These are phyloP conservation scores for Macrophomina pseudophaseolina DNA, from an alignment of 2,329 filamentous ascomycete species.

Conservation along the genomic window DNA sequence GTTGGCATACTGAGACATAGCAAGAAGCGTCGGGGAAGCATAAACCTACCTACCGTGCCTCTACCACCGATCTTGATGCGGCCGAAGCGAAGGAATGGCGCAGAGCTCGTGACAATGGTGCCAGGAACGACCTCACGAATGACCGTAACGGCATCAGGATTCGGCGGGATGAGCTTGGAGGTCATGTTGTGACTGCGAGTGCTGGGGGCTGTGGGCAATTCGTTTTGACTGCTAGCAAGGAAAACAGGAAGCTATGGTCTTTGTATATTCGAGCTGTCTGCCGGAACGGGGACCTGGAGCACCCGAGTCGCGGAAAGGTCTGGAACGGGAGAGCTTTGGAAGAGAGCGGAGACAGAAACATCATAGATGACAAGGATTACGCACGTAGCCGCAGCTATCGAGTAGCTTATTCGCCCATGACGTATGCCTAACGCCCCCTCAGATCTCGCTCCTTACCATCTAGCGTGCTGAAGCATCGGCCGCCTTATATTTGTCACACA, in stretches of 20 bases:
- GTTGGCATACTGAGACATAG: constrained; percentile 27
- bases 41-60: constrained; percentile 74
- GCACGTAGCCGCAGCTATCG: constrained; percentile 5
- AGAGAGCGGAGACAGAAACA: constrained; percentile 1
- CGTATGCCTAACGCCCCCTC: not conserved
- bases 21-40: constrained; percentile 32
- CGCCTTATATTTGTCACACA: not conserved
- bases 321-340: constrained; percentile 16
- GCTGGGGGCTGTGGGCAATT: not conserved
- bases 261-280: not conserved
- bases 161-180: constrained; percentile 53
- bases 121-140: constrained; percentile 83
- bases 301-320: not conserved
- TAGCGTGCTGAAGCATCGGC: not conserved
- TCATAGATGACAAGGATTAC: constrained; percentile 16
- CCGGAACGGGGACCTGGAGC: too few species aligned
- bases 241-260: not conserved
- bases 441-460: not conserved
- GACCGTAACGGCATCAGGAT: constrained; percentile 85
- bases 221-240: not conserved
- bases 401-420: constrained; percentile 9
- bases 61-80: constrained; percentile 82
- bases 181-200: constrained; percentile 36
- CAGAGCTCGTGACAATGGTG: constrained; percentile 72
- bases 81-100: constrained; percentile 85